phyloP scores from a whole-genome alignment of 371 early-diverging fungal genomes.

The Dipsacomyces acuminosporus region DNA sequence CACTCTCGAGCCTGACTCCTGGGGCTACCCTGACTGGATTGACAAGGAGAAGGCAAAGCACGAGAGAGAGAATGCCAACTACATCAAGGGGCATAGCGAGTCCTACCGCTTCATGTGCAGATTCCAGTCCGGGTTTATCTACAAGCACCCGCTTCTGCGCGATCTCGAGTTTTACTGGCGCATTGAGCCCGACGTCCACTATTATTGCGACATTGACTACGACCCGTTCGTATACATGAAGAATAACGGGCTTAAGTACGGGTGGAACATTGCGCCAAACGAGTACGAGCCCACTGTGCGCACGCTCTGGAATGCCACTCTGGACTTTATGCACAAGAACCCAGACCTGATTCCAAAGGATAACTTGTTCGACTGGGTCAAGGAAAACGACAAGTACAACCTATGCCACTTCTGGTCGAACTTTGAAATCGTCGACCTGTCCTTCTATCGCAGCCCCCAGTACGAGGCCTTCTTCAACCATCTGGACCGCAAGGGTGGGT shows the following conservation, averaged over 20 bases:
- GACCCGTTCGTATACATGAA: slow-evolving; percentile 63
- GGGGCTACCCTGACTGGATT: slow-evolving; percentile 80
- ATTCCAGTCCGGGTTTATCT: slow-evolving; percentile 64
- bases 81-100: slow-evolving; percentile 78
- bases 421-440: slow-evolving; percentile 29
- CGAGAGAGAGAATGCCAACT: slow-evolving; percentile 53
- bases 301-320: slow-evolving; percentile 58
- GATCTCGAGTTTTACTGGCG: slow-evolving; percentile 83
- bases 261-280: slow-evolving; percentile 59
- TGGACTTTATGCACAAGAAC: slow-evolving; percentile 48
- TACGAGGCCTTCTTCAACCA: slow-evolving; percentile 56
- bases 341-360: slow-evolving; percentile 28
- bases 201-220: slow-evolving; percentile 69
- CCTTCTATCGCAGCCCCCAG: slow-evolving; percentile 4
- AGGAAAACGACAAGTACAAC: slow-evolving; percentile 48
- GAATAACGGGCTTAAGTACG: slow-evolving; percentile 52
- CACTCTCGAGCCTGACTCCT: slow-evolving; percentile 63
- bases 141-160: slow-evolving; percentile 66
- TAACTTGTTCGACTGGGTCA: slow-evolving; percentile 46
- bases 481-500: slow-evolving; percentile 55
- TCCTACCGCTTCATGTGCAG: slow-evolving; percentile 80
- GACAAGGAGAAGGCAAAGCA: slow-evolving; percentile 61
- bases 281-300: slow-evolving; percentile 70
- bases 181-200: slow-evolving; percentile 78
- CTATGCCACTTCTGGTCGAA: slow-evolving; percentile 28